Evolutionary conservation across 2,329 filamentous ascomycete genomes (phyloP).

Genomic region (Ilyonectria mors-panacis): DNA sequence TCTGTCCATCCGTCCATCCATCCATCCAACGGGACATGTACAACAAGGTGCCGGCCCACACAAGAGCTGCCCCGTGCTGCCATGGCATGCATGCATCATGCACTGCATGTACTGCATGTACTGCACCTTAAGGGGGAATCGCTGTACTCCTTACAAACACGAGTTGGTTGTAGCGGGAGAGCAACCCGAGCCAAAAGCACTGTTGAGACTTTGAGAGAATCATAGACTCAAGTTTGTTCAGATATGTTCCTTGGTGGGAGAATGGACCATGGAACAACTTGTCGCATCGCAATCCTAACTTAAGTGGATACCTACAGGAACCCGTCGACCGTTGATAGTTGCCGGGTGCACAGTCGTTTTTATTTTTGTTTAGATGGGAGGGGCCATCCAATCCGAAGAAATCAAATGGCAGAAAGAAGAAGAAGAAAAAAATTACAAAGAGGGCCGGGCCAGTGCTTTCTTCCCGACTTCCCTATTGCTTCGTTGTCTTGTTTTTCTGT

Average conservation of each 20-base stretch:
- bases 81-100: constrained; percentile 19
- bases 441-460: constrained; percentile 13
- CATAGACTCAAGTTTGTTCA: neutral
- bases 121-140: neutral
- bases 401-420: constrained; percentile 8
- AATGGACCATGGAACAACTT: neutral
- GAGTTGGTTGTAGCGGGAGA: neutral
- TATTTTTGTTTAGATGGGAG: constrained; percentile 9
- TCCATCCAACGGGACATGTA: constrained; percentile 9
- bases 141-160: neutral
- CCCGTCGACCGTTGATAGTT: constrained; percentile 1
- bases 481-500: constrained; percentile 17
- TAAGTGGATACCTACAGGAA: neutral
- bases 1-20: constrained; percentile 8
- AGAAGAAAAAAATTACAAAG: constrained; percentile 6
- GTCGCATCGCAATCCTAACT: neutral
- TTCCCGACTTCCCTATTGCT: constrained; percentile 11
- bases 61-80: neutral
- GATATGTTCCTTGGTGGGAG: neutral
- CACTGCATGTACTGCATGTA: neutral
- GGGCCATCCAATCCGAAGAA: constrained; percentile 10
- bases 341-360: constrained; percentile 4
- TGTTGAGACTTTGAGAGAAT: neutral
- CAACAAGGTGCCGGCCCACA: neutral
- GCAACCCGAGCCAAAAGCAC: neutral